Percentiles rank a stretch among this genome's conserved stretches.
These are phyloP conservation scores for Kazachstania sp. DNA, from an alignment of 1,139 yeast genomes.

Conservation along the genomic window DNA sequence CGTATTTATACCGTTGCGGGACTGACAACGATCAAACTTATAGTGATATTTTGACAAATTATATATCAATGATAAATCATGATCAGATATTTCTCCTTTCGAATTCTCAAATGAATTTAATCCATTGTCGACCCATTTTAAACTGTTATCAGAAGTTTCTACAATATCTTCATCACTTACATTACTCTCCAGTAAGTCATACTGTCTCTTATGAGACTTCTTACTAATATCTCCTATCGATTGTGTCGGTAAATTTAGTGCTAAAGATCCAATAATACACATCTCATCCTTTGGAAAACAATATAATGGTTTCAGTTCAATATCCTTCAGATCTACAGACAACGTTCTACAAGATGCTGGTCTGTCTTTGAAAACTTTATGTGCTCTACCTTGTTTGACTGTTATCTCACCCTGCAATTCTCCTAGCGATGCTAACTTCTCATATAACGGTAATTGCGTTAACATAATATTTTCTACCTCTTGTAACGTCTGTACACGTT, in stretches of 20 bases:
- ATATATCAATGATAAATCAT: not conserved
- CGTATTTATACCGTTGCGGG: conserved; percentile 5
- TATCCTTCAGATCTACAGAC: conserved; percentile 20
- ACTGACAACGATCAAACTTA: conserved; percentile 1
- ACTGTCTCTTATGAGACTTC: not conserved
- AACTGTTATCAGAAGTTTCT: not conserved
- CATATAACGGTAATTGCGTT: conserved; percentile 1
- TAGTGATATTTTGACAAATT: not conserved
- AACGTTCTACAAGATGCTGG: conserved; percentile 6
- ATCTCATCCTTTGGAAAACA: conserved; percentile 3
- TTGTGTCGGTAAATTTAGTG: not conserved
- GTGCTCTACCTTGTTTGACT: conserved; percentile 1
- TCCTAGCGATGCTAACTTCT: not conserved
- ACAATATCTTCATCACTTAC: not conserved
- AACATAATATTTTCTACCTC: conserved; percentile 15
- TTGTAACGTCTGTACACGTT: conserved; percentile 16
- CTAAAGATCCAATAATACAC: conserved; percentile 9
- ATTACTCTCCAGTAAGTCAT: not conserved
- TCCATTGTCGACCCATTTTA: not conserved
- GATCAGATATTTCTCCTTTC: not conserved
- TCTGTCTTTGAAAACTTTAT: not conserved
- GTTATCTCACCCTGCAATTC: not conserved
- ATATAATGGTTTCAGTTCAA: conserved; percentile 14
- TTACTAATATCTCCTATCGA: not conserved
- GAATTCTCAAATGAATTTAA: not conserved